Evolutionary conservation across 306 rosid species (phyloP).

Genomic region (Parietaria judaica): DNA sequence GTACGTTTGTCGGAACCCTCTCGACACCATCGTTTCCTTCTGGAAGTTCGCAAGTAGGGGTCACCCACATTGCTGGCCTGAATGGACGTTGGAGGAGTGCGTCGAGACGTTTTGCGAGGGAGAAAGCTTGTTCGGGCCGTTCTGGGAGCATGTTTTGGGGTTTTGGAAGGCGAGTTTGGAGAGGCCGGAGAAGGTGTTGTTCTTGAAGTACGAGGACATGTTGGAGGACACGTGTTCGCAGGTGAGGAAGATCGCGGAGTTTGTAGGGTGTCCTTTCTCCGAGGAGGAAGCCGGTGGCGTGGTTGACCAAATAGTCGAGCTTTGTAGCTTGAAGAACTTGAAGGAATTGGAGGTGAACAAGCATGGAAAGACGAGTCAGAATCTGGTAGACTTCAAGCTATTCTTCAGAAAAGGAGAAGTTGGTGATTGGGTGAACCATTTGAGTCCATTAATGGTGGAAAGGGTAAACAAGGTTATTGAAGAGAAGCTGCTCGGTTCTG

Average conservation of each 20-base stretch:
- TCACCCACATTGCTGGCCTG: background rate
- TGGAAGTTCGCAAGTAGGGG: background rate
- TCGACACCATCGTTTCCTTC: background rate
- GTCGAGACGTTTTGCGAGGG: background rate
- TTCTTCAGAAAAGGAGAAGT: constrained; percentile 13
- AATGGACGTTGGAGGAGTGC: background rate
- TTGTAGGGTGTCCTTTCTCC: background rate
- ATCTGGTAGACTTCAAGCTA: background rate
- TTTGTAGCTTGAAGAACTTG: background rate
- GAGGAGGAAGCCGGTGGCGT: background rate
- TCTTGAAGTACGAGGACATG: no score
- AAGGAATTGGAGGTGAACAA: background rate
- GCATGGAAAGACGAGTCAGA: no score
- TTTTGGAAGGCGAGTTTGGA: no score
- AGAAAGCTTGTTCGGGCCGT: no score
- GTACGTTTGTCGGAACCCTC: no score
- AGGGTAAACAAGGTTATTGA: constrained; percentile 1
- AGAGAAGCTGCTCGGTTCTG: background rate
- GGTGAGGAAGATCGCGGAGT: background rate
- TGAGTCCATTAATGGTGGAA: background rate
- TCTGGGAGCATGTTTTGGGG: no score
- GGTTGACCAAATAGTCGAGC: background rate
- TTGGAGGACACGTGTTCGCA: no score
- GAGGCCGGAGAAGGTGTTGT: no score
- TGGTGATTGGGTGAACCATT: constrained; percentile 11